Evolutionary conservation across 148 eudicot species (phyloP), one percentile per base, ranked within the genome.

Genomic region (Camellia japonica): DNA sequence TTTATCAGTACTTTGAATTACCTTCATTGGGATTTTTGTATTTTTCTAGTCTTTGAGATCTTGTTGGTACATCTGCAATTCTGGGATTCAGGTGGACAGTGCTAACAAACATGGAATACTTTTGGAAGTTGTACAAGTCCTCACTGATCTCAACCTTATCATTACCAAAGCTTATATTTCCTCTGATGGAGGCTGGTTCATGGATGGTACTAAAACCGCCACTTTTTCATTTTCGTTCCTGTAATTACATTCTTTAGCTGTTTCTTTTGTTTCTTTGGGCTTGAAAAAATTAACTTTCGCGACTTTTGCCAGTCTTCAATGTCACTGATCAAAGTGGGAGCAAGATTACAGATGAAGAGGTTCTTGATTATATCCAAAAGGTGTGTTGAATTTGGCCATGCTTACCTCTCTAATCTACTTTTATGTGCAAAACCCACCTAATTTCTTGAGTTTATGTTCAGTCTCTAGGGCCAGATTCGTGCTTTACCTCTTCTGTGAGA

Each of bases 141-240:
- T 96, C 73, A 94, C 98, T 63, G 99, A 96, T 90, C 89, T 93
- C 73, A 94, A 92, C 72, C 87, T 96, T 74, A 83, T 89, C 72
- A 87, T 96, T 20, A 92, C 87, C 7, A 92, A 91, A 84, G 98
- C 99, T 74, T 96, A 96, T 82, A 96, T 96, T 79, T 92, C 95
- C n/a, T 96, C 99, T 63, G 99, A 96, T 87, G 99, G 98, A 51
- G 93, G 92, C 79, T 96, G 99, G 99, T 96, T 82, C 77, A 82
- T 82, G 84, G 84, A 82, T 82, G 84, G 94, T 89, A 89, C 13
- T 23, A 49, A 30, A 30, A 6, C 68, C 47, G 5, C 19, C 13
- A 58, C 58, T 74, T 62, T 56, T 16, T 47, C 52, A 16, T 13
- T 6, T 13, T 5, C 8, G 8, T 11, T 5, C 41, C 15, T 70